These are phyloP conservation scores for Aureobasidium vineae DNA, from an alignment of 2,329 filamentous ascomycete genomes.

Conservation along the genomic window DNA sequence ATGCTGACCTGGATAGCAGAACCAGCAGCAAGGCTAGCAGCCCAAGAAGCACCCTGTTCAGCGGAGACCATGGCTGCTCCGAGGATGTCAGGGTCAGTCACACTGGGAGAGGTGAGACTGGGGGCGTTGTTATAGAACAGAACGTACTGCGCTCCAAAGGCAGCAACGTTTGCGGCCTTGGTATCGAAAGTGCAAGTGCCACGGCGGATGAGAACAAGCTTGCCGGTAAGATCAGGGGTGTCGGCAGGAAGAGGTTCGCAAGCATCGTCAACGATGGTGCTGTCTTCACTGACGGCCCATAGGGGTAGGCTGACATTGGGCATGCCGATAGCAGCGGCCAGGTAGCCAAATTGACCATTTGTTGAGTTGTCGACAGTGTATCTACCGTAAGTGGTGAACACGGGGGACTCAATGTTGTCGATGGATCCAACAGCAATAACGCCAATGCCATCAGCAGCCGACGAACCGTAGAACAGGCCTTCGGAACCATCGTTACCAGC, in stretches of 20 bases:
- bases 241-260: conserved; percentile 54
- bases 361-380: conserved; percentile 37
- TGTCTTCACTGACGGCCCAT: conserved; percentile 50
- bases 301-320: conserved; percentile 36
- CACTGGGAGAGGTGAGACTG: conserved; percentile 8
- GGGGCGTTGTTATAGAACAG: conserved; percentile 58
- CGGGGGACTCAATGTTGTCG: conserved; percentile 40
- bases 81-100: conserved; percentile 26
- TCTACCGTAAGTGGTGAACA: conserved; percentile 39
- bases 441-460: conserved; percentile 45
- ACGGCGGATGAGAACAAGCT: conserved; percentile 60
- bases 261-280: conserved; percentile 49
- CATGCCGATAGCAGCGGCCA: conserved; percentile 37
- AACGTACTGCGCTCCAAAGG: conserved; percentile 59
- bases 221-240: conserved; percentile 57
- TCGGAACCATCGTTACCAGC: conserved; percentile 53
- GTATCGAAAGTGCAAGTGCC: conserved; percentile 57
- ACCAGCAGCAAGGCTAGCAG: conserved; percentile 29
- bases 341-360: conserved; percentile 40
- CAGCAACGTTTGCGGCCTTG: conserved; percentile 55
- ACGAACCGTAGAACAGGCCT: conserved; percentile 50
- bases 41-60: conserved; percentile 32
- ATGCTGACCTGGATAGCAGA: conserved; percentile 31
- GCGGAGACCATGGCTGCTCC: conserved; percentile 34
- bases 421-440: conserved; percentile 50